Evolutionary conservation across 2,329 filamentous ascomycete species (phyloP), one percentile per base, ranked within the genome.

Genomic region (Calonectria ilicicola): DNA sequence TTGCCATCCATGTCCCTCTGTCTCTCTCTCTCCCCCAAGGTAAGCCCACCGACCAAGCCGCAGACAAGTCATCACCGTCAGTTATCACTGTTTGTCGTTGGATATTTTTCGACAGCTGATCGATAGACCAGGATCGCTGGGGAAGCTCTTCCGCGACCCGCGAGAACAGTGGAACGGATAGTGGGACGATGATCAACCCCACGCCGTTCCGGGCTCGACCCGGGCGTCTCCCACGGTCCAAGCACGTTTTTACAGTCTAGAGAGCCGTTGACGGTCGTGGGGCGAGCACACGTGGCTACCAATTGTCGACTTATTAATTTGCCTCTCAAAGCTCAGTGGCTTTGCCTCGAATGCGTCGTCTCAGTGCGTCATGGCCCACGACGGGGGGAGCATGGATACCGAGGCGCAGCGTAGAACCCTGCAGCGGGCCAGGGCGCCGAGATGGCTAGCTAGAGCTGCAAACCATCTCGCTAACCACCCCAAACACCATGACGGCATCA

Each of bases 161-260:
- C 56, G 46, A 51, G 69, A 75, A 69, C 74, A 62, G 72, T 78
- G 74, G 72, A 75, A 75, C 75, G n/a, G 53, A 17, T 29, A 35
- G 56, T 68, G 65, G 65, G 58, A 72, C 65, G 67, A 76, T 65
- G 66, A 72, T 69, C 53, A 60, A 64, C 60, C 12, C 67, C 60
- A 68, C 64, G 67, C 63, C 56, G 53, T 53, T 65, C 40, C 60
- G 27, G 53, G 62, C 69, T 67, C 60, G 32, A 76, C 60, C 70
- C 72, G 69, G 68, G 66, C 67, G 44, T 51, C 46, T 53, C 40
- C 47, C 32, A 35, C 32, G 6, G 7, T 35, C 32, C 32, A 35
- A 35, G 32, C 10, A 35, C 9, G 7, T 35, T 12, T 32, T 32
- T 9, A 8, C 32, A 35, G 32, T 14, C 32, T 23, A 21, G 68